Conservation (phyloP, 2,329 filamentous ascomycete species). For the Madurella mycetomatis region DNA sequence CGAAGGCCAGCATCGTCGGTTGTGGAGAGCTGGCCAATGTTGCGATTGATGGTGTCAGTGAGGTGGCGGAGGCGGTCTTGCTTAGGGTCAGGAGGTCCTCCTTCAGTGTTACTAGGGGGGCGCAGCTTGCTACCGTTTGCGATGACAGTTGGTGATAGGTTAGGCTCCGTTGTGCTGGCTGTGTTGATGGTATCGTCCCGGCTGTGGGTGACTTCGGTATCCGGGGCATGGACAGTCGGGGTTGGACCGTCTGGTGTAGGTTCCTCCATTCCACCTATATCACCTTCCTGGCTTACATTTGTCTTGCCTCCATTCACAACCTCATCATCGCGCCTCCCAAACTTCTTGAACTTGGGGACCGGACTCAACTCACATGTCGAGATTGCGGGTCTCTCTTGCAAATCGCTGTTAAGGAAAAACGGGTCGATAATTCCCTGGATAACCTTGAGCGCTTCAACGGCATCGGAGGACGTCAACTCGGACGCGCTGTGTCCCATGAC, state of each 20-base stretch:
- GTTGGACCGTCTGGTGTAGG: not conserved
- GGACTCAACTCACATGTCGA: constrained; percentile 1
- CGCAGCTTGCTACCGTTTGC: not conserved
- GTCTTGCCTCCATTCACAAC: not conserved
- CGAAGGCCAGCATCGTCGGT: constrained; percentile 3
- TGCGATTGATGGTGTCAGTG: not conserved
- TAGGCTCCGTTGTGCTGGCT: not conserved
- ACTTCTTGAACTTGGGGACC: not conserved
- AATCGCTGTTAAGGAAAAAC: constrained; percentile 6
- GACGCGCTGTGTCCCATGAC: not conserved
- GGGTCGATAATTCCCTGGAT: constrained; percentile 11
- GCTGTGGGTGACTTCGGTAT: too few species aligned
- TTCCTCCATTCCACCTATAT: not conserved
- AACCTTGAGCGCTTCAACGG: constrained; percentile 9
- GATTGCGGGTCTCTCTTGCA: not conserved
- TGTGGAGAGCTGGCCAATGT: not conserved
- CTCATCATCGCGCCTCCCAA: not conserved
- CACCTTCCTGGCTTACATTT: not conserved
- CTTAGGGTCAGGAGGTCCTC: not conserved
- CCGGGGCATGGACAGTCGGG: too few species aligned
- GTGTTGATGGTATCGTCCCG: too few species aligned
- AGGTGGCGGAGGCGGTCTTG: constrained; percentile 10
- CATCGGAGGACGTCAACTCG: constrained; percentile 1
- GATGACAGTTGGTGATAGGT: not conserved
- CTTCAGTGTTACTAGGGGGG: too few species aligned